A percentile compares a stretch with the other conserved stretches of the same genome.
These are phyloP conservation scores for Boletus smithii DNA, from an alignment of 1,284 basidiomycete species.

Conservation along the genomic window DNA sequence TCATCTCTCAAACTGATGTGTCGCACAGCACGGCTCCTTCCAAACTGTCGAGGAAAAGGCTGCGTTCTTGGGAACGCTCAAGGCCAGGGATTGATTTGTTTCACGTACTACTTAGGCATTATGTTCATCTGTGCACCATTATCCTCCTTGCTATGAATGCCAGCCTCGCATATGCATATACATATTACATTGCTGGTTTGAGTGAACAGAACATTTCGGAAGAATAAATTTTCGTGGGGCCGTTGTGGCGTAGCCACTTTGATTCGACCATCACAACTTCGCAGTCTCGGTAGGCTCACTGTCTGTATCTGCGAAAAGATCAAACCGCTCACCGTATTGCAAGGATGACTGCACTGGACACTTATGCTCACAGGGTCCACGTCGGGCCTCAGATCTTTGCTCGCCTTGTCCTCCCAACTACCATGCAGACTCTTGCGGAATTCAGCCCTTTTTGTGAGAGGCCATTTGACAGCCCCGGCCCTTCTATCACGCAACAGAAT, in stretches of 20 bases:
- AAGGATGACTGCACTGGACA: constrained; percentile 70
- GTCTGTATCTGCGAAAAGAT: neutral
- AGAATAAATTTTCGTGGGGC: constrained; percentile 5
- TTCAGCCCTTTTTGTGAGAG: constrained; percentile 6
- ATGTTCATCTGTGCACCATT: constrained; percentile 35
- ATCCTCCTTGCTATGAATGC: constrained; percentile 41
- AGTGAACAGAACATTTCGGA: neutral
- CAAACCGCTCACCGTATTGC: constrained; percentile 7
- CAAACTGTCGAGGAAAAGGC: constrained; percentile 95
- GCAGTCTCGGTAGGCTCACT: constrained; percentile 50
- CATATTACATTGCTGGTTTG: neutral
- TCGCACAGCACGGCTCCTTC: constrained; percentile 82
- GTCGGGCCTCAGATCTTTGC: constrained; percentile 52
- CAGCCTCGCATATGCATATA: constrained; percentile 19
- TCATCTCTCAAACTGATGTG: constrained; percentile 6
- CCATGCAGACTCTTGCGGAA: constrained; percentile 17
- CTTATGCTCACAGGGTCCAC: constrained; percentile 81
- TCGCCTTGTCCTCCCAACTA: constrained; percentile 16
- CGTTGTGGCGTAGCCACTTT: constrained; percentile 8
- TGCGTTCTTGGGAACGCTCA: constrained; percentile 91
- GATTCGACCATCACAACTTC: constrained; percentile 28
- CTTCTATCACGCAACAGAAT: constrained; percentile 4
- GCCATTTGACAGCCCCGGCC: constrained; percentile 1
- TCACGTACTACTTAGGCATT: constrained; percentile 34
- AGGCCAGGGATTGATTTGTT: constrained; percentile 59